These are phyloP conservation scores for Cocos nucifera DNA, from an alignment of 176 grass and related monocot species.

Conservation along the genomic window DNA sequence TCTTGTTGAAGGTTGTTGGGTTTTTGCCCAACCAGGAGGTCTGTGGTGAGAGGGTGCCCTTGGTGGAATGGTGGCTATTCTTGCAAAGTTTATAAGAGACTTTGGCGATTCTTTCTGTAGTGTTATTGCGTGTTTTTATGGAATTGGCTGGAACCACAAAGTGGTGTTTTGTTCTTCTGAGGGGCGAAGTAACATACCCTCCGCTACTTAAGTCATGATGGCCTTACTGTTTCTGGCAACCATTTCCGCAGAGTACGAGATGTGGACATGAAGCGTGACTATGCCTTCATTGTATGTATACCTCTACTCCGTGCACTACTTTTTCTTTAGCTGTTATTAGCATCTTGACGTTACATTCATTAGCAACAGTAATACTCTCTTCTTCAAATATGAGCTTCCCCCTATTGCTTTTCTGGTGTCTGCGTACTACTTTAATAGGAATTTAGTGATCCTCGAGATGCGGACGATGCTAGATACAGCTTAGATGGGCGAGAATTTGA, in stretches of 20 bases:
- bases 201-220: slow-evolving; percentile 39
- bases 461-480: slow-evolving; percentile 85
- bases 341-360: too few species aligned
- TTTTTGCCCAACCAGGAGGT: slow-evolving; percentile 82
- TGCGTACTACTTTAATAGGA: slow-evolving; percentile 42
- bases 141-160: slow-evolving; percentile 28
- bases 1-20: slow-evolving; percentile 99
- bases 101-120: slow-evolving; percentile 95
- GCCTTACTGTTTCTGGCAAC: slow-evolving; percentile 83
- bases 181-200: slow-evolving; percentile 37
- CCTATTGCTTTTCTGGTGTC: neutral
- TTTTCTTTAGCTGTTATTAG: too few species aligned
- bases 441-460: slow-evolving; percentile 84
- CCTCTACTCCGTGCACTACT: neutral
- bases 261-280: slow-evolving; percentile 99
- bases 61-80: slow-evolving; percentile 84
- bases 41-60: slow-evolving; percentile 91
- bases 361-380: too few species aligned
- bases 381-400: too few species aligned
- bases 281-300: slow-evolving; percentile 89
- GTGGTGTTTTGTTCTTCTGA: slow-evolving; percentile 24
- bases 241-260: slow-evolving; percentile 97
- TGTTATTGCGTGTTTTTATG: slow-evolving; percentile 62
- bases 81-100: slow-evolving; percentile 82
- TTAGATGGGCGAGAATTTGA: slow-evolving; percentile 91